Evolutionary conservation across 495 filamentous ascomycete genomes (phyloP).

Genomic region (Tuber calosporum): DNA sequence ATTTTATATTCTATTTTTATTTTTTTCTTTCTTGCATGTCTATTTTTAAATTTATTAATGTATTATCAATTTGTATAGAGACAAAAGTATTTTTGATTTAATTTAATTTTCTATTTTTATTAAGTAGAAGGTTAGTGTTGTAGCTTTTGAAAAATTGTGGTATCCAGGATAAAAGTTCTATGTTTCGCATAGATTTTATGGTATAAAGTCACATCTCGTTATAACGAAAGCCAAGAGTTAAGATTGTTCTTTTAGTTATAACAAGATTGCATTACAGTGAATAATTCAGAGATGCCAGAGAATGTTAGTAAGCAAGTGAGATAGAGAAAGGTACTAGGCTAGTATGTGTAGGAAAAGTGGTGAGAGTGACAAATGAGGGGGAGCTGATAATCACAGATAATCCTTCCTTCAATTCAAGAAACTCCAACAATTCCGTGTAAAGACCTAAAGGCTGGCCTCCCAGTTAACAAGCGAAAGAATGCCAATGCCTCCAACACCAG

Average conservation of each 20-base stretch:
- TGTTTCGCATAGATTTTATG: too few species aligned
- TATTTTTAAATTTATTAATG: too few species aligned
- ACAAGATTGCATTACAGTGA: not conserved
- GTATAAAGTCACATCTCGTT: not conserved
- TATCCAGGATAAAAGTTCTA: too few species aligned
- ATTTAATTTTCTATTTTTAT: too few species aligned
- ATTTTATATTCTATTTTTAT: too few species aligned
- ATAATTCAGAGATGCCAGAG: not conserved
- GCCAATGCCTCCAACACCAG: too few species aligned
- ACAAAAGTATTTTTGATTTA: too few species aligned
- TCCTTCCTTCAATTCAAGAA: not conserved
- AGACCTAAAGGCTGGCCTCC: not conserved
- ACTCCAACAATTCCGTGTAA: not conserved
- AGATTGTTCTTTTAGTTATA: not conserved
- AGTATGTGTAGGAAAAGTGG: not conserved
- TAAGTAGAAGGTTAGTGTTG: too few species aligned
- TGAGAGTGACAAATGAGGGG: not conserved
- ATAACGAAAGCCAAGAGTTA: not conserved
- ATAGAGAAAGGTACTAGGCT: not conserved
- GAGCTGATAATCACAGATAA: not conserved
- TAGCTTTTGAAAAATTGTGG: too few species aligned
- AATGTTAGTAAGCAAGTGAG: not conserved
- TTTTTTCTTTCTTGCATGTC: too few species aligned
- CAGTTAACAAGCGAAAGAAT: not conserved
- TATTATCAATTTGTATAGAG: too few species aligned